A percentile compares a stretch with the other conserved stretches of the same genome.
phyloP scores from a whole-genome alignment of 1,139 yeast genomes.

The Magnusiomyces ingens region DNA sequence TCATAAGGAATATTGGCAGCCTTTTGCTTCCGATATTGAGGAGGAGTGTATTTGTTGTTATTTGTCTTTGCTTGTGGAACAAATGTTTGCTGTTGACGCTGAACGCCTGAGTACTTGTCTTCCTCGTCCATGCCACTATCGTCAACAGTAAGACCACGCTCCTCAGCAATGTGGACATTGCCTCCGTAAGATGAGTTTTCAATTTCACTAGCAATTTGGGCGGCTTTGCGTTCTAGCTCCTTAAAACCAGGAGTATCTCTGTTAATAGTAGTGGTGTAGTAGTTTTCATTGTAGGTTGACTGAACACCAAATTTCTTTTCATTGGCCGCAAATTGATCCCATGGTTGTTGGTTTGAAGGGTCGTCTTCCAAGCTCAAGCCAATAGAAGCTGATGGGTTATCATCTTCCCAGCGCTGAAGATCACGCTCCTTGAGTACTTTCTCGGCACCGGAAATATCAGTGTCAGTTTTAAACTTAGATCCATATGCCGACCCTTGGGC shows the following conservation, averaged over 20 bases:
- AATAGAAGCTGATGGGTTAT: conserved; percentile 34
- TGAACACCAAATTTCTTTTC: conserved; percentile 82
- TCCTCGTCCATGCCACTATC: conserved; percentile 92
- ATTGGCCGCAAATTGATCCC: conserved; percentile 96
- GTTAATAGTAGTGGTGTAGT: conserved; percentile 82
- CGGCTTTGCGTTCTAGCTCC: conserved; percentile 63
- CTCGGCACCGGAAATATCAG: conserved; percentile 56
- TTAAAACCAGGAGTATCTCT: conserved; percentile 67
- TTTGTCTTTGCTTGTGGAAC: conserved; percentile 3
- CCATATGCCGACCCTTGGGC: conserved; percentile 13
- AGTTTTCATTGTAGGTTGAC: conserved; percentile 79
- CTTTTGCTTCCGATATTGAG: conserved; percentile 43
- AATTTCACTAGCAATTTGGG: conserved; percentile 73
- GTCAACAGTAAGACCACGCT: conserved; percentile 70
- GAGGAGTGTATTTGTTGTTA: conserved; percentile 49
- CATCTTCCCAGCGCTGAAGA: conserved; percentile 83
- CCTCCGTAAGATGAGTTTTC: conserved; percentile 57
- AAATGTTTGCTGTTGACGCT: conserved; percentile 27
- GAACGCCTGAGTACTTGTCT: conserved; percentile 91
- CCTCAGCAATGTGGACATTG: conserved; percentile 82
- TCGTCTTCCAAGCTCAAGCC: conserved; percentile 33
- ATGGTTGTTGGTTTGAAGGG: conserved; percentile 34
- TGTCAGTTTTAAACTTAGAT: conserved; percentile 63
- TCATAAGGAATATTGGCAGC: conserved; percentile 36
- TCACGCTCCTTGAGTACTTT: conserved; percentile 53